phyloP scores from a whole-genome alignment of 2,329 filamentous ascomycete genomes.

The Penicillium concentricum region DNA sequence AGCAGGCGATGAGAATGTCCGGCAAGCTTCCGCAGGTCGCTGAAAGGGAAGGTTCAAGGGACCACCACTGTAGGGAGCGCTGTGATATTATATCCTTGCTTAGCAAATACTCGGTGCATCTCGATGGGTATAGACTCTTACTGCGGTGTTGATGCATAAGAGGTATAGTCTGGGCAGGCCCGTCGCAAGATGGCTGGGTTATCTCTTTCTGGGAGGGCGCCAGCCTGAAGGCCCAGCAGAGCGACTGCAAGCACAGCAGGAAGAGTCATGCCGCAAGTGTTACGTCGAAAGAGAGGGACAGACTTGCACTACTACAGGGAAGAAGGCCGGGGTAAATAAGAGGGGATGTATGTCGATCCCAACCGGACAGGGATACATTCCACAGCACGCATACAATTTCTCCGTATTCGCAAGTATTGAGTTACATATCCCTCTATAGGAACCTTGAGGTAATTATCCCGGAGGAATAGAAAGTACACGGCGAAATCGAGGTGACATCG shows the following conservation, averaged over 20 bases:
- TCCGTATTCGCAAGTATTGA: not conserved
- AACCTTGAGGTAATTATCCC: not conserved
- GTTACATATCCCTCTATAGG: not conserved
- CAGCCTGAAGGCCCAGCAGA: conserved; percentile 16
- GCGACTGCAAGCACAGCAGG: conserved; percentile 12
- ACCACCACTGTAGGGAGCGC: conserved; percentile 75
- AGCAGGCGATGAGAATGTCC: conserved; percentile 81
- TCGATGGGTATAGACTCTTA: conserved; percentile 37
- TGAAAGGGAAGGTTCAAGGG: conserved; percentile 81
- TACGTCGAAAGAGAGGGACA: not conserved
- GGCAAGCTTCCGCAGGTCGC: conserved; percentile 74
- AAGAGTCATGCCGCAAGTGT: conserved; percentile 10
- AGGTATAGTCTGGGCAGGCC: conserved; percentile 66
- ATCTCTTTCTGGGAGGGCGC: conserved; percentile 22
- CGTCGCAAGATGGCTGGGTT: conserved; percentile 31
- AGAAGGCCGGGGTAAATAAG: conserved; percentile 17
- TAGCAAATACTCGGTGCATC: not conserved
- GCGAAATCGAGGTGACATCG: conserved; percentile 22
- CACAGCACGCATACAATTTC: not conserved
- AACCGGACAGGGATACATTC: conserved; percentile 22
- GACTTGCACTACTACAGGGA: not conserved
- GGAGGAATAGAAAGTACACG: conserved; percentile 13
- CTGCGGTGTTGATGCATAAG: conserved; percentile 62
- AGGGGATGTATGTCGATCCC: conserved; percentile 20
- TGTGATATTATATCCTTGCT: conserved; percentile 36